Conservation (phyloP, 768 basidiomycete genomes). For the Lactarius evosmus region DNA sequence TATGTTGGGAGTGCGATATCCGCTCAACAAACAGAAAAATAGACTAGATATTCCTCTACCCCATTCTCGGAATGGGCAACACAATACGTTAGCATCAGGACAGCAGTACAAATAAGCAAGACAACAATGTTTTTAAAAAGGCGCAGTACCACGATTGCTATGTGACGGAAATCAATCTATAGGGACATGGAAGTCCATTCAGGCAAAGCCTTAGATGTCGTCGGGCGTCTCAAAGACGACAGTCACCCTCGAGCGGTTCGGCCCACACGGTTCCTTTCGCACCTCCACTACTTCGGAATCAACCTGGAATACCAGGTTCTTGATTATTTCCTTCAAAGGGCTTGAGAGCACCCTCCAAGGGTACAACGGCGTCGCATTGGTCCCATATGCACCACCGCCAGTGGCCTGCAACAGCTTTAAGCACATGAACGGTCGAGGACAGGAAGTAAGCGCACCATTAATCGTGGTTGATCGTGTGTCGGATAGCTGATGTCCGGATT, state of each 20-base stretch:
- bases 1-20: neutral
- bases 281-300: neutral
- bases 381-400: neutral
- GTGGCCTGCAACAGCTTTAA: neutral
- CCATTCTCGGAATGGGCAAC: neutral
- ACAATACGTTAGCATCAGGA: neutral
- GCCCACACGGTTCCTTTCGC: neutral
- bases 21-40: neutral
- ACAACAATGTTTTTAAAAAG: neutral
- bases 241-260: neutral
- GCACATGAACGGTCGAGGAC: neutral
- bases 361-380: neutral
- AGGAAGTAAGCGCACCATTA: neutral
- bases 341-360: neutral
- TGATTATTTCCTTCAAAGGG: neutral
- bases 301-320: neutral
- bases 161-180: neutral
- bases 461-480: no score
- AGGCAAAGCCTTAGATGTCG: neutral
- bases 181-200: neutral
- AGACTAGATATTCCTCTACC: neutral
- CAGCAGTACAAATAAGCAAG: neutral
- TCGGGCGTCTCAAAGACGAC: conserved; percentile 1
- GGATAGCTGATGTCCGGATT: neutral
- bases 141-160: no score